Evolutionary conservation across 148 eudicot genomes (phyloP), one percentile per base, ranked within the genome.

Genomic region (Dianthus caryophyllus): DNA sequence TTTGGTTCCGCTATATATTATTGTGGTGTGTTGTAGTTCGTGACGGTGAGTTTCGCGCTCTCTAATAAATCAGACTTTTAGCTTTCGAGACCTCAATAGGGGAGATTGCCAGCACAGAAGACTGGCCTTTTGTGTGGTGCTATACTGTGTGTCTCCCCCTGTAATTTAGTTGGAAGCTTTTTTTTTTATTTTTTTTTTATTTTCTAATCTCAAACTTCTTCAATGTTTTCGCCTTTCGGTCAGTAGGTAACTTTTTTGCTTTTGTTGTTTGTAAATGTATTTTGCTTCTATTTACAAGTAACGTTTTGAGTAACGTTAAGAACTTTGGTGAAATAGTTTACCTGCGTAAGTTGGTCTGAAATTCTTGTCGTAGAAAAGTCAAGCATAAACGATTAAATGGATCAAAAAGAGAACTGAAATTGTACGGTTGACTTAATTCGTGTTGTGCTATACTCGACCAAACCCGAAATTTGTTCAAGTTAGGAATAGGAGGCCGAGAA

Each of bases 21-120:
- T 11, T 36, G 29, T 47, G 41, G 55, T 51, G 31, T 29, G 55
- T 39, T 9, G 16, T 16, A 61, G 41, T 18, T 27, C 61, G 27
- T 60, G 48, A 67, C 46, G 52, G 67, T 47, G 72, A 22, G 57
- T 33, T 21, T 41, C 20, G 38, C 17, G 39, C 53, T 64, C 38
- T 64, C 31, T 25, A 75, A 64, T 69, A 69, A 75, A 14, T 8
- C 13, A n/a, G 76, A 25, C 44, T 51, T 44, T 49, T 30, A 31
- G 53, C 49, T 20, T 13, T 27, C 1, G 22, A 60, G 48, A 6
- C 50, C 4, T 54, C 21, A 4, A 18, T 2, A 17, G 30, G 39
- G 63, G 63, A 53, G 68, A 51, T 60, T 17, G 26, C 27, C 21
- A 14, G 52, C 56, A 33, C 18, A 18, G 39, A 21, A 49, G 47